A percentile compares a stretch with the other conserved stretches of the same genome.
These are phyloP conservation scores for Colletotrichum chlorophyti DNA, from an alignment of 2,329 filamentous ascomycete species.

Conservation along the genomic window DNA sequence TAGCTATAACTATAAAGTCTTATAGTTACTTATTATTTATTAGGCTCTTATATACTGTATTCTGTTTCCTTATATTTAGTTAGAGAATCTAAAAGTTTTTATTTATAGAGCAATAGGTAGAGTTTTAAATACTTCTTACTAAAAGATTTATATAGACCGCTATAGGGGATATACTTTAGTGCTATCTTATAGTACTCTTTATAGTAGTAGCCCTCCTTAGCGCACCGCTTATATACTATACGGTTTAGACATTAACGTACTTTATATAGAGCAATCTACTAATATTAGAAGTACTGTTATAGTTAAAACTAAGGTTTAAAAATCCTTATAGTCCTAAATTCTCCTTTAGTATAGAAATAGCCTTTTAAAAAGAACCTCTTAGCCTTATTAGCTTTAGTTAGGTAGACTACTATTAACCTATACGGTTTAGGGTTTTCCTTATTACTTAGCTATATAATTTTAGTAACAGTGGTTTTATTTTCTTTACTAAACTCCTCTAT, in stretches of 20 bases:
- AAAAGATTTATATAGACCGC: slow-evolving; percentile 31
- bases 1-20: slow-evolving; percentile 25
- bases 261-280: slow-evolving; percentile 34
- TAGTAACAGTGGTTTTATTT: slow-evolving; percentile 33
- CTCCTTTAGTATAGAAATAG: slow-evolving; percentile 31
- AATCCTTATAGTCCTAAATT: slow-evolving; percentile 26
- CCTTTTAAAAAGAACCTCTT: slow-evolving; percentile 30
- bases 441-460: slow-evolving; percentile 35
- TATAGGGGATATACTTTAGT: slow-evolving; percentile 29
- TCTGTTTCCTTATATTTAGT: slow-evolving; percentile 28
- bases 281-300: slow-evolving; percentile 38
- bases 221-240: background rate
- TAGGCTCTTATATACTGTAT: slow-evolving; percentile 28
- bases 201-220: background rate
- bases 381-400: slow-evolving; percentile 32
- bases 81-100: slow-evolving; percentile 27
- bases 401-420: slow-evolving; percentile 34
- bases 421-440: slow-evolving; percentile 31
- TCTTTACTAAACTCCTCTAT: slow-evolving; percentile 31
- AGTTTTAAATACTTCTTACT: slow-evolving; percentile 33
- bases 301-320: slow-evolving; percentile 34
- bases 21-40: slow-evolving; percentile 30
- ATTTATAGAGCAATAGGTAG: slow-evolving; percentile 30
- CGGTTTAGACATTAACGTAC: too few relatives aligned
- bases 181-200: background rate